These are phyloP conservation scores for Margaritispora aquatica DNA, from an alignment of 495 filamentous ascomycete species.

Conservation along the genomic window DNA sequence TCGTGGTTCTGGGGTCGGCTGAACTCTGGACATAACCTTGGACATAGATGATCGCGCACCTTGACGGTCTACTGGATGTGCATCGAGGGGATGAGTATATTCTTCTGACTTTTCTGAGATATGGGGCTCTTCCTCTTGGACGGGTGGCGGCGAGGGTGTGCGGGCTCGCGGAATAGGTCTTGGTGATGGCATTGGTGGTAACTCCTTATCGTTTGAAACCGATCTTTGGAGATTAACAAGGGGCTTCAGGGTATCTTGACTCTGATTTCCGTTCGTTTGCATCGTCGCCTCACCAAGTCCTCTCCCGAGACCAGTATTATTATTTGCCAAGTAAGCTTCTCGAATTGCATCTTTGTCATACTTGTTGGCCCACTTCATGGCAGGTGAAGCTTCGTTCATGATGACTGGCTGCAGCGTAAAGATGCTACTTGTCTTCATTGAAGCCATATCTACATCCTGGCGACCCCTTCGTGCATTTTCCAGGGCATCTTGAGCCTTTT, in stretches of 20 bases:
- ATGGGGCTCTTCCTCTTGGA: slow-evolving; percentile 5
- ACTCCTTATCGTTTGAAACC: slow-evolving; percentile 7
- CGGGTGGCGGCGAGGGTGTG: slow-evolving; percentile 23
- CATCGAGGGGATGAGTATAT: slow-evolving; percentile 13
- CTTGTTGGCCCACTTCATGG: slow-evolving; percentile 91
- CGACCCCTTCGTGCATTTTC: slow-evolving; percentile 40
- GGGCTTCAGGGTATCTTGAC: slow-evolving; percentile 20
- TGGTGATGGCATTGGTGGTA: slow-evolving; percentile 19
- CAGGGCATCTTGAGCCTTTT: slow-evolving; percentile 51
- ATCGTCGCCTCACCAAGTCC: slow-evolving; percentile 34
- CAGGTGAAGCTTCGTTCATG: slow-evolving; percentile 79
- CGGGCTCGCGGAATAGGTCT: slow-evolving; percentile 11
- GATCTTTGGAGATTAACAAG: slow-evolving; percentile 6
- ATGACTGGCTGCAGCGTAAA: slow-evolving; percentile 84
- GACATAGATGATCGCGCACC: background rate
- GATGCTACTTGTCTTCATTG: slow-evolving; percentile 82
- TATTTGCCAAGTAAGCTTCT: slow-evolving; percentile 71
- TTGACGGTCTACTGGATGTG: slow-evolving; percentile 15
- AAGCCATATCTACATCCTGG: slow-evolving; percentile 45
- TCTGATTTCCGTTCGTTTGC: slow-evolving; percentile 27
- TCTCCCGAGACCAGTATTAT: slow-evolving; percentile 64
- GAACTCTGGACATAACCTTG: background rate
- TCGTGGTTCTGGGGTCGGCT: slow-evolving; percentile 22
- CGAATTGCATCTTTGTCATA: slow-evolving; percentile 83
- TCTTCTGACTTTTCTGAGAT: slow-evolving; percentile 20